These are phyloP conservation scores for Digitaria exilis DNA, from an alignment of 202 grass and related monocot genomes.

Conservation along the genomic window DNA sequence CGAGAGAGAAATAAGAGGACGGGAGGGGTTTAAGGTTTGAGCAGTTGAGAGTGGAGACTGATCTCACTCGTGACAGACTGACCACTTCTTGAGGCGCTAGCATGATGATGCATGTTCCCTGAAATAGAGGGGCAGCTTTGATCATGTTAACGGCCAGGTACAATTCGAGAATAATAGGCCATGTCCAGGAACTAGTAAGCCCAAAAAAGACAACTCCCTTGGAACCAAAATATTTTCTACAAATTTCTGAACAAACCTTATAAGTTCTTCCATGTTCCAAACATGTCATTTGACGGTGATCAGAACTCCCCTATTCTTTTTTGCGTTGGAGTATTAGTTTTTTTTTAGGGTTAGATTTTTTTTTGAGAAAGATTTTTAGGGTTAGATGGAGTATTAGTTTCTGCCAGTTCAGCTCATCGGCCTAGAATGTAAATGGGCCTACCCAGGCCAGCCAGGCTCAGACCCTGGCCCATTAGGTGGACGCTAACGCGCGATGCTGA, in stretches of 20 bases:
- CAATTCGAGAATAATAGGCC: not conserved
- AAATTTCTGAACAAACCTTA: not conserved
- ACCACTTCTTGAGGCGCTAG: conserved; percentile 43
- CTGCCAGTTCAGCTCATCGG: not conserved
- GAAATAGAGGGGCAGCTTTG: not conserved
- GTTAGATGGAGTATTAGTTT: not conserved
- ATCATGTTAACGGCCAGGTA: conserved; percentile 6
- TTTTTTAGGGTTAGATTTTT: no score
- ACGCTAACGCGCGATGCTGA: no score
- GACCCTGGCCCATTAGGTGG: not conserved
- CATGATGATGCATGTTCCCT: conserved; percentile 10
- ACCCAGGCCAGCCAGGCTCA: not conserved
- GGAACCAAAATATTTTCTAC: not conserved
- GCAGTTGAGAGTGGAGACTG: conserved; percentile 10
- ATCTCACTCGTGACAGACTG: conserved; percentile 31
- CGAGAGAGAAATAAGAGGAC: conserved; percentile 24
- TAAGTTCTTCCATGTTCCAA: no score
- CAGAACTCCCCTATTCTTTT: not conserved
- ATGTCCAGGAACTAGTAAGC: not conserved
- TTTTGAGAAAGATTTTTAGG: no score
- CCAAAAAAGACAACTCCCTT: no score
- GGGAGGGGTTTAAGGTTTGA: conserved; percentile 28
- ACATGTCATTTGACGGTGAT: not conserved
- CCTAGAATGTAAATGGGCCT: not conserved
- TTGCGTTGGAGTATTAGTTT: no score